phyloP scores from a whole-genome alignment of 768 basidiomycete species.

The Mycena epipterygia region DNA sequence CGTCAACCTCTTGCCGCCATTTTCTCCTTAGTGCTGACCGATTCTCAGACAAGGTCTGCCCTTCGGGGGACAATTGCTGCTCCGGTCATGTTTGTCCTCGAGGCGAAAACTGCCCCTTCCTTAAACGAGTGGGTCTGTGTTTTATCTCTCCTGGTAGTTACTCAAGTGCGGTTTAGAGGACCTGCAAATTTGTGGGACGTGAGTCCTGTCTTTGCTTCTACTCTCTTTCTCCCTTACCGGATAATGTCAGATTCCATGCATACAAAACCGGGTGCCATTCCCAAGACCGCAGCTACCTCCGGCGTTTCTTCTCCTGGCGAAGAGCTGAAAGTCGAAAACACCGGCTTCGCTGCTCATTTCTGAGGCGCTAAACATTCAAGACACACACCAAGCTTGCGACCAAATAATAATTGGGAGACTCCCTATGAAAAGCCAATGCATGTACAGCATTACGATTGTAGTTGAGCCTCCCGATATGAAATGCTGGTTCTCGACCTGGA shows the following conservation, averaged over 20 bases:
- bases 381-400: too few species aligned
- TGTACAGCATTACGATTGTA: too few species aligned
- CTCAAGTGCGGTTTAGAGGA: constrained; percentile 6
- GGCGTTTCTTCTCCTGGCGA: neutral
- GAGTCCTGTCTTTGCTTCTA: neutral
- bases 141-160: constrained; percentile 31
- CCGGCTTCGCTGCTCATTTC: neutral
- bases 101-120: constrained; percentile 48
- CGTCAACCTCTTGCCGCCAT: neutral
- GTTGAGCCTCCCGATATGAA: too few species aligned
- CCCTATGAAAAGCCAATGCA: too few species aligned
- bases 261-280: constrained; percentile 12
- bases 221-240: neutral
- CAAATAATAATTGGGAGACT: too few species aligned
- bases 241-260: constrained; percentile 16
- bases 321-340: neutral
- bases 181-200: constrained; percentile 27
- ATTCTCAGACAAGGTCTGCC: constrained; percentile 35
- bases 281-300: neutral
- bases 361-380: neutral
- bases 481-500: too few species aligned
- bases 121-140: constrained; percentile 50
- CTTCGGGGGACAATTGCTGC: constrained; percentile 46
- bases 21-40: constrained; percentile 28
- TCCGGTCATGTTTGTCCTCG: constrained; percentile 55